phyloP scores from a whole-genome alignment of 305 asterid species.

The Plantago coronopus region DNA sequence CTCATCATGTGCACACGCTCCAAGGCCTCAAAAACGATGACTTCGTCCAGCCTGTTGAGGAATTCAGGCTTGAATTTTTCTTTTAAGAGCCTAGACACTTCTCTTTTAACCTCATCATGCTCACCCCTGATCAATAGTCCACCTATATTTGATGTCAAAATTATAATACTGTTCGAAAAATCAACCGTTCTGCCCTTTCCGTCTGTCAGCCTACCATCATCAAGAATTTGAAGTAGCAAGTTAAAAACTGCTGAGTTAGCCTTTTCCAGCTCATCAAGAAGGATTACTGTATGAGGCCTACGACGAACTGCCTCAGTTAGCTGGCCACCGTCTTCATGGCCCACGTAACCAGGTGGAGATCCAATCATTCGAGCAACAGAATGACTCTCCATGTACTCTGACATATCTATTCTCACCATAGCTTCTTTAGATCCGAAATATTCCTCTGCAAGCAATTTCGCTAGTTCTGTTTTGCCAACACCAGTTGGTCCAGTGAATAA shows the following conservation, averaged over 20 bases:
- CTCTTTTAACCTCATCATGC: conserved; percentile 76
- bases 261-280: conserved; percentile 86
- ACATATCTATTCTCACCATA: conserved; percentile 96
- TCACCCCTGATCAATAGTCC: conserved; percentile 7
- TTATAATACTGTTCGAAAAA: conserved; percentile 84
- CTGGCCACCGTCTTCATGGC: conserved; percentile 96
- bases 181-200: conserved; percentile 93
- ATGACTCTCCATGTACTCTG: conserved; percentile 97
- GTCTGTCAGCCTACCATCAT: conserved; percentile 90
- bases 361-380: conserved; percentile 90
- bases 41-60: conserved; percentile 85
- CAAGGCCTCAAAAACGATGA: conserved; percentile 88
- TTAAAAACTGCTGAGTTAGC: conserved; percentile 94
- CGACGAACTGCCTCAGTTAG: conserved; percentile 93
- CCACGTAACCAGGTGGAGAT: conserved; percentile 93
- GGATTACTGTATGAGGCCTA: conserved; percentile 84
- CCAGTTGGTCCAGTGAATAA: conserved; percentile 97
- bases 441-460: conserved; percentile 81
- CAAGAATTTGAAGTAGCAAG: conserved; percentile 96
- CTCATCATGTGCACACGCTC: conserved; percentile 84
- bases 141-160: conserved; percentile 94
- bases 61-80: conserved; percentile 93
- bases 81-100: conserved; percentile 79
- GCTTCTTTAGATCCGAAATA: conserved; percentile 96
- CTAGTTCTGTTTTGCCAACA: conserved; percentile 91